Evolutionary conservation across 768 basidiomycete genomes (phyloP), one percentile per base, ranked within the genome.

Genomic region (Sistotremastrum suecicum): DNA sequence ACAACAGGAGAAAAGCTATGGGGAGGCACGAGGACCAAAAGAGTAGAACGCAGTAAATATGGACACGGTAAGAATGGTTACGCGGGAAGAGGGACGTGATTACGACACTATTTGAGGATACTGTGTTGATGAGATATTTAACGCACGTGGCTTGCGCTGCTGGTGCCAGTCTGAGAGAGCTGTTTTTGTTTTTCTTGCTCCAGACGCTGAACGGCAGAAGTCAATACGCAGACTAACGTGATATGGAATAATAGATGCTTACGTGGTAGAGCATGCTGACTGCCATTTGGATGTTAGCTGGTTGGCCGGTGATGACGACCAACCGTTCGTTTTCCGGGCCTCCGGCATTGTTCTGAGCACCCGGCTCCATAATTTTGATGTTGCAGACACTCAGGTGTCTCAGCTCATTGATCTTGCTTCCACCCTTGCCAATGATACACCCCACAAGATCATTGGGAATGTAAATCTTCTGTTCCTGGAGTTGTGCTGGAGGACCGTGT

Each of bases 321-420:
- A 99, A 61, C 54, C 94, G 67, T 63, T 97, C 92, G 39, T 85
- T 84, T 56, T 91, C 87, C 20, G 20, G 20, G 33, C 78, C 76
- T 34, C 81, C 83, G 2, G 80, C 72, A 3, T 75, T 72, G 30
- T 76, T 78, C 5, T 71, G 71, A 7, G 87, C 87, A 42, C 90
- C 91, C 34, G 94, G 91, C 55, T 99, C 95, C 83, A 94, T 95
- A 45, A 99, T 97, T 65, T 95, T 90, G 63, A 99, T 97, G 56
- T 91, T 83, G 62, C 91, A 94, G 30, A 83, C 83, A 51, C 88
- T 92, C 76, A 89, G 84, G 52, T 89, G 80, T 53, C 95, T 75
- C 51, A 99, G 95, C 66, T 99, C 95, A 57, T 98, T 98, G 69
- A 99, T 99, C 66, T 98, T 99, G 60, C 83, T 80, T 7, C 95